A percentile compares a stretch with the other conserved stretches of the same genome.
Conservation (phyloP, 2,329 filamentous ascomycete species). For the Thielaviopsis populi region DNA sequence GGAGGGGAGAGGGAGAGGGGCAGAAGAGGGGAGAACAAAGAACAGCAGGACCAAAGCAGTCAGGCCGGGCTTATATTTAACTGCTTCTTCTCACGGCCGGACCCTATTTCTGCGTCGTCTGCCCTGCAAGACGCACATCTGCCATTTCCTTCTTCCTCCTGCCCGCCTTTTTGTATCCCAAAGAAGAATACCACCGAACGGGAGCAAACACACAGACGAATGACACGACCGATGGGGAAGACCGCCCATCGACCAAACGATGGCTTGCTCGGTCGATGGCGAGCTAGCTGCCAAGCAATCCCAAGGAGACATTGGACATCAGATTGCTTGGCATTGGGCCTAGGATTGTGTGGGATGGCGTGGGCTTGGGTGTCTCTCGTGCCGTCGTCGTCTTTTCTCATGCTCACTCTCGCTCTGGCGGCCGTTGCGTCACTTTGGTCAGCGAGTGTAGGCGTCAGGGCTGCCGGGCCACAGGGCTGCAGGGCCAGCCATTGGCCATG, state of each 20-base stretch:
- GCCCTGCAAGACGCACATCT: background rate
- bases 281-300: conserved; percentile 2
- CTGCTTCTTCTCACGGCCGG: background rate
- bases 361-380: background rate
- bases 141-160: background rate
- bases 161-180: background rate
- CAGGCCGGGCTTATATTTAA: background rate
- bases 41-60: background rate
- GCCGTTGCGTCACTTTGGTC: background rate
- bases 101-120: background rate
- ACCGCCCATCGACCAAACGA: background rate
- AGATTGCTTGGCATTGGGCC: background rate
- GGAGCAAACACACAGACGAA: background rate
- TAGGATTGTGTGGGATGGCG: background rate
- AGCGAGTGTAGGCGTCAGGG: background rate
- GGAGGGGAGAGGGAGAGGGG: background rate
- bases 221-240: background rate
- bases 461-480: background rate
- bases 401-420: background rate
- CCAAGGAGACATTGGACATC: background rate
- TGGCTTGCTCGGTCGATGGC: background rate
- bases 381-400: background rate
- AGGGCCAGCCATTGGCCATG: too few species aligned
- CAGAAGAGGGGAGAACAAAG: background rate
- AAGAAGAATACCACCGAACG: conserved; percentile 1